Percentiles rank a stretch among this genome's conserved stretches.
phyloP scores from a whole-genome alignment of 352 stramenopile species.

The Globisporangium polare region DNA sequence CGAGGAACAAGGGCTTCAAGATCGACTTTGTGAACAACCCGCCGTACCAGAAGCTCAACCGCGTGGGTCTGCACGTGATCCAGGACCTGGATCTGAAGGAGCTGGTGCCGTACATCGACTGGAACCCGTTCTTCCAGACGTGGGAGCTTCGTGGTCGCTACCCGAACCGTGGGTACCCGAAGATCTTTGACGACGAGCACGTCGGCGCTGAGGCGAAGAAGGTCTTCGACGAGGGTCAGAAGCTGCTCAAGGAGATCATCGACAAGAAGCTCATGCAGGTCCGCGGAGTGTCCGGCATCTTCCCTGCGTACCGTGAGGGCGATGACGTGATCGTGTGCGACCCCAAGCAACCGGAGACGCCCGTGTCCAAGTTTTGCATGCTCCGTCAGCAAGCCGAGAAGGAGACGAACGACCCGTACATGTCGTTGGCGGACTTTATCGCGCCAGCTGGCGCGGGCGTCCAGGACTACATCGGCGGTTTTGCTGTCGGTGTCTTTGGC shows the following conservation, averaged over 20 bases:
- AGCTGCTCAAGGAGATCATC: slow-evolving; percentile 93
- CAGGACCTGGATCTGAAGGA: slow-evolving; percentile 84
- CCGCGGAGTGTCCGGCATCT: slow-evolving; percentile 93
- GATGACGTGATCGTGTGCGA: slow-evolving; percentile 96
- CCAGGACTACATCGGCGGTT: slow-evolving; percentile 80
- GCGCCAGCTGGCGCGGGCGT: slow-evolving; percentile 40
- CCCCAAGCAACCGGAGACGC: slow-evolving; percentile 66
- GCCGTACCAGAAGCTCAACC: slow-evolving; percentile 79
- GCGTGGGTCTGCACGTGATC: slow-evolving; percentile 86
- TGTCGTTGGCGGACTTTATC: slow-evolving; percentile 95
- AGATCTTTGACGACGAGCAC: slow-evolving; percentile 97
- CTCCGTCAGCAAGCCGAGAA: slow-evolving; percentile 97
- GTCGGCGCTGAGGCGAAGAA: slow-evolving; percentile 95
- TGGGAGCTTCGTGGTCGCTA: slow-evolving; percentile 97
- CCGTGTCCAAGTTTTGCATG: slow-evolving; percentile 94
- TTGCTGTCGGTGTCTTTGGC: slow-evolving; percentile 95
- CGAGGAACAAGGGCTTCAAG: slow-evolving; percentile 63
- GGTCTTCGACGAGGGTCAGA: slow-evolving; percentile 95
- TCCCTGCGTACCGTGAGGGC: slow-evolving; percentile 89
- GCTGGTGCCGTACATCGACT: slow-evolving; percentile 97
- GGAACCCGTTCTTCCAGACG: slow-evolving; percentile 99
- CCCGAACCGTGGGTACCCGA: slow-evolving; percentile 96
- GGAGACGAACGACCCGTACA: slow-evolving; percentile 93
- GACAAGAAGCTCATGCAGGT: slow-evolving; percentile 89
- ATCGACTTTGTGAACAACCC: slow-evolving; percentile 92